These are phyloP conservation scores for Beauveria brongniartii DNA, from an alignment of 2,329 filamentous ascomycete genomes.

Conservation along the genomic window DNA sequence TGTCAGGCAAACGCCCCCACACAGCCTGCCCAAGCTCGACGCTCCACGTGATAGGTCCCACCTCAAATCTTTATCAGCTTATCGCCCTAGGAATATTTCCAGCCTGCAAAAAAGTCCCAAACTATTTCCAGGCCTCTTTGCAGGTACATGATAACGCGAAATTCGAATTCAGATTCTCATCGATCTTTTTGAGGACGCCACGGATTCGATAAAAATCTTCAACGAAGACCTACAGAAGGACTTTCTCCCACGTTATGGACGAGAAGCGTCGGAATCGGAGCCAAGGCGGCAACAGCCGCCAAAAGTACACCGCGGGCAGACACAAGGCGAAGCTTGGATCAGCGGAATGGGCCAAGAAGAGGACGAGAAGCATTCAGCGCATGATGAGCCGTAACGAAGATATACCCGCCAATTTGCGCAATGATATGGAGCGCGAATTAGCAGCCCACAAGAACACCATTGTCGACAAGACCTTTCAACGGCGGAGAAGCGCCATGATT, in stretches of 20 bases:
- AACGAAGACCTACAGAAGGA: background rate
- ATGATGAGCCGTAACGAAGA: slow-evolving; percentile 52
- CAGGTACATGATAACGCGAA: background rate
- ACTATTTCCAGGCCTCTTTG: background rate
- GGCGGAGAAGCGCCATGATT: slow-evolving; percentile 62
- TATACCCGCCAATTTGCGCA: slow-evolving; percentile 58
- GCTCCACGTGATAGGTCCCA: slow-evolving; percentile 10
- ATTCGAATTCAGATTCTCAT: background rate
- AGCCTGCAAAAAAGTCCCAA: background rate
- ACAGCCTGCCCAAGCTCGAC: background rate
- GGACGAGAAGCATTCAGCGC: slow-evolving; percentile 60
- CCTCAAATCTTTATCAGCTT: slow-evolving; percentile 11
- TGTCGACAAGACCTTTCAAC: slow-evolving; percentile 48
- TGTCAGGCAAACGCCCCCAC: slow-evolving; percentile 1
- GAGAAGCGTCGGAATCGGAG: background rate
- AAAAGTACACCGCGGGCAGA: slow-evolving; percentile 27
- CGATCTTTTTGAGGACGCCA: no score
- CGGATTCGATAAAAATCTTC: background rate
- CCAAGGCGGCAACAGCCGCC: slow-evolving; percentile 23
- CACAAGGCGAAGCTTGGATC: slow-evolving; percentile 37
- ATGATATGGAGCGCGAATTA: slow-evolving; percentile 66
- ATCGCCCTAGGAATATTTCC: slow-evolving; percentile 8
- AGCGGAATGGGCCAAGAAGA: slow-evolving; percentile 60
- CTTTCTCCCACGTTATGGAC: background rate
- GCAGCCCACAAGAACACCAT: slow-evolving; percentile 58